Base-by-base conservation (phyloP, 1,139 yeast species). In the Yamadazyma pseudoaaseri region DNA sequence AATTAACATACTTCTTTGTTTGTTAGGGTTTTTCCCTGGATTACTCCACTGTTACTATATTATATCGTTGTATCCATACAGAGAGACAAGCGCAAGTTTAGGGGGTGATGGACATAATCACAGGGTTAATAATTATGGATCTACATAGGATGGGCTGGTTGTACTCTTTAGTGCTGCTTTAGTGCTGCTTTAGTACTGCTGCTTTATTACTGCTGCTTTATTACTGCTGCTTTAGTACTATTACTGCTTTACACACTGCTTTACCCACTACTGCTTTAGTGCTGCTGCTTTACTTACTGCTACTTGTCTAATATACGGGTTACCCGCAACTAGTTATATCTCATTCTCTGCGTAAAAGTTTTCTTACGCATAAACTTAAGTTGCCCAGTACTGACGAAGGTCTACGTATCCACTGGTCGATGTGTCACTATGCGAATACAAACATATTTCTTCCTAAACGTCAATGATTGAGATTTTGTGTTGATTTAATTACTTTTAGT, bases 1-100 rank as follows among this genome's bases (percentile, higher is more conserved):
- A 60, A 81, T 87, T 49, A 89, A 87, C 58, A 68, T 89, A 35
- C 72, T 86, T 23, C 69, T 89, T 34, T 85, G 90, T 58, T 47
- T 82, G 33, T 67, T 89, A 33, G 96, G 96, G 3, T 84, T 77
- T 58, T 56, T 89, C 41, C 97, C 97, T 0, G 96, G 96, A 6
- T 61, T 82, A 36, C 56, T 81, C 41, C 89, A 81, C 49, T 68
- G 77, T 30, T 70, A 80, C 58, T 82, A 79, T 52, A 73, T 79
- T 43, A 78, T 79, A 36, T 67, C 75, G 36, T 55, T 62, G 38
- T 74, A 77, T 45, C 84, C 84, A 5, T 66, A 72, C 45, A 64
- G 68, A 12, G 70, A 70, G 29, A 49, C 54, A 2, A 48, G 51
- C 30, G 50, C 54, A 10, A 42, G 48, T 3, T 36, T 60, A 14